Evolutionary conservation across 2,329 filamentous ascomycete species (phyloP), one percentile per base, ranked within the genome.

Genomic region (Epichloe baconii): DNA sequence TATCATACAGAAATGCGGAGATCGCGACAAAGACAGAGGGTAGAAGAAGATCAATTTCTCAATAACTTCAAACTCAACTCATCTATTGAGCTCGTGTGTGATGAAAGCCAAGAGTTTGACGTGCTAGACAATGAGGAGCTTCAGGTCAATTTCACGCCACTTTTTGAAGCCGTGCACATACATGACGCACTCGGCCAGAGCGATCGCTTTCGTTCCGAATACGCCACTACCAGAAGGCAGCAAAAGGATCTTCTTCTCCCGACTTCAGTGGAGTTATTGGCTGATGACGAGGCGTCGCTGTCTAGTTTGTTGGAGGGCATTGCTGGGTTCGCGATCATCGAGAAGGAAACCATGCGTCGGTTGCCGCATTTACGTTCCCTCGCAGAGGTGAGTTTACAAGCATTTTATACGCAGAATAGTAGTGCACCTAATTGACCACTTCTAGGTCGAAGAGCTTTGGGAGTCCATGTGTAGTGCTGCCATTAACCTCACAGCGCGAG

Each of bases 131-230:
- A 97, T 58, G 93, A 98, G 52, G 90, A 96, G 57, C 77, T 96
- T 1, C 86, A 93, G 62, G 89, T 97, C 31, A 88, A 97, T 62
- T 98, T 98, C 62, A 89, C 85, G 0, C 93, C 93, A 1, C 72
- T 98, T 2, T 95, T 95, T 57, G 93, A 98, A 68, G 94, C 89
- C 50, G 71, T 97, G 55, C 93, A 98, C 65, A 98, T 98, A 53
- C 90, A 98, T 61, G 88, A 96, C 62, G 93, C 93, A 1, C 76
- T 98, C 1, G 89, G 90, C 0, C 88, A 95, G 65, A 89, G 82
- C 57, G 93, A 97, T 52, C 91, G 86, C 60, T 97, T 98, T 64
- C 82, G 87, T 50, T 75, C 82, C 19, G 90, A 96, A 62, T 98
- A 98, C 69, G 86, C 88, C n/a, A 84, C 86, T 7, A 97, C 91